Base-by-base conservation (phyloP, 768 basidiomycete genomes). In the Rhizopogon roseolus region DNA sequence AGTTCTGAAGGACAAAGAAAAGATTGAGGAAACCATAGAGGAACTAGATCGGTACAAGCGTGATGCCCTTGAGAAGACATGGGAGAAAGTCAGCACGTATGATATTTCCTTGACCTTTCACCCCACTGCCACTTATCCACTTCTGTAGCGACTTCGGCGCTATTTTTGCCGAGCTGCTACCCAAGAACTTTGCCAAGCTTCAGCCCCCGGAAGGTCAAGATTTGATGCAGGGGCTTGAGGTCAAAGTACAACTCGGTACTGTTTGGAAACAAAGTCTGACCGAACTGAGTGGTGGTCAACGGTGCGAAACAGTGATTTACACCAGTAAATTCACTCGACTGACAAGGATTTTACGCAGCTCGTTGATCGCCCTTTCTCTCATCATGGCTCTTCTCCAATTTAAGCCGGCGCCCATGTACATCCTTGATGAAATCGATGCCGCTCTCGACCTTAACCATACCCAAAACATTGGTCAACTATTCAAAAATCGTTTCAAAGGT, bases 321-420 rank as follows among this genome's bases (percentile, higher is more conserved):
- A 43, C 13, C 38, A 8, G 5, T 40, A 11, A 4, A 38, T 32
- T 34, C 49, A 41, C 49, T 34, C 45, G 49, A 59, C 16, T 36
- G 37, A 59, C 27, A n/a, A n/a, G n/a, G 8, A 44, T n/a, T 41
- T 29, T 34, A 38, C 40, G 22, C 61, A 98, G 95, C 59, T 99
- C 97, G 0, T 80, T 99, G 59, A 98, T 99, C 64, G 97, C 97
- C 0, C 81, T 99, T 1, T 98, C 96, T 11, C 79, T 99, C 38
- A 98, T 98, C 75, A 96, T 99, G 94, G 90, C 97, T 0, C 82
- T 99, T 16, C 84, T 98, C n/a, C 94, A 98, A 67, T 98, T 98
- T 80, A 98, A 98, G 65, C 97, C 97, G 8, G 95, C 96, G 13
- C 96, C 94, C 2, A 95, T 98, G 93, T 98, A 98, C 70, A 99